A percentile compares a stretch with the other conserved stretches of the same genome.
These are phyloP conservation scores for Pseudogymnoascus sp. DNA, from an alignment of 2,329 filamentous ascomycete species.

Conservation along the genomic window DNA sequence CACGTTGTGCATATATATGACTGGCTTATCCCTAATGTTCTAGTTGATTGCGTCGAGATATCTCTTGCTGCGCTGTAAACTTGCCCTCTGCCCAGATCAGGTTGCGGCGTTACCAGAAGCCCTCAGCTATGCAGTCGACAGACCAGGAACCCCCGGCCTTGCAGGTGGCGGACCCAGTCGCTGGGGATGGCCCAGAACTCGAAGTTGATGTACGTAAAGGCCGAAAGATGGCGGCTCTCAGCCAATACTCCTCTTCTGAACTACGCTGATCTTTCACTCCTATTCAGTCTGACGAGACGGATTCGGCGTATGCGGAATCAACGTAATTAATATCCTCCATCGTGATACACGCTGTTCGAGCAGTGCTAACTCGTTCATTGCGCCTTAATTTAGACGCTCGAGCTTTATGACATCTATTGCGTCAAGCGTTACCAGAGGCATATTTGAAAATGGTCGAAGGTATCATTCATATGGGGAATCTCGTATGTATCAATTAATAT, in stretches of 20 bases:
- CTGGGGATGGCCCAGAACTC: not conserved
- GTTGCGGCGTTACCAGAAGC: not conserved
- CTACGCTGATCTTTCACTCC: not conserved
- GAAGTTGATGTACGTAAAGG: not conserved
- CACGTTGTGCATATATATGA: not conserved
- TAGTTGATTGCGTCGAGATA: not conserved
- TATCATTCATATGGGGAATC: slow-evolving; percentile 37
- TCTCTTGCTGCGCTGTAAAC: not conserved
- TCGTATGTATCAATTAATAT: not conserved
- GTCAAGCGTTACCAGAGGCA: slow-evolving; percentile 37
- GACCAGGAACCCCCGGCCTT: not conserved
- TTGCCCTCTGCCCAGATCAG: not conserved
- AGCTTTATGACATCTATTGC: slow-evolving; percentile 27
- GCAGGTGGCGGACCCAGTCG: not conserved
- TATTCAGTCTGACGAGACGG: not conserved
- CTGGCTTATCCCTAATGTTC: not conserved
- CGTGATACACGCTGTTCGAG: not conserved
- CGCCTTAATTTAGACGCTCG: not conserved
- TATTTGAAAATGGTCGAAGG: slow-evolving; percentile 38
- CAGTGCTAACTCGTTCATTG: not conserved
- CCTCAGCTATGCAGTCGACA: not conserved
- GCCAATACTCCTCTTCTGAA: not conserved
- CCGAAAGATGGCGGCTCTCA: not conserved
- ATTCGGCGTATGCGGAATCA: slow-evolving; percentile 3
- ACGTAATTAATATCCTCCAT: not conserved